Evolutionary conservation across 257 asterid genomes (phyloP).

Genomic region (Avicennia marina): DNA sequence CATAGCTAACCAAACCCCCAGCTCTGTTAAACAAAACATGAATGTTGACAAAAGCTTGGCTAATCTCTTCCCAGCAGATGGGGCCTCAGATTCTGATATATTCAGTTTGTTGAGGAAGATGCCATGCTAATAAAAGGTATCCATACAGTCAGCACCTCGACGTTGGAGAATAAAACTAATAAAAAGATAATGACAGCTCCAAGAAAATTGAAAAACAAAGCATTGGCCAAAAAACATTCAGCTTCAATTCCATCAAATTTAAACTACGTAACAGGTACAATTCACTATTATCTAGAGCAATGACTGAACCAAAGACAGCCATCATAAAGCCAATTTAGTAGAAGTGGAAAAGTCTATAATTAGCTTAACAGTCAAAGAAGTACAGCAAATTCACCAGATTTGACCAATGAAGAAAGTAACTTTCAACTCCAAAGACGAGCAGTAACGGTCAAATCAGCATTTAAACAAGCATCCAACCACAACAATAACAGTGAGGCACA

Average conservation of each 20-base stretch:
- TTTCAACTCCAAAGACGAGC: neutral
- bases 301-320: neutral
- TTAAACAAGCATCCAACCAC: neutral
- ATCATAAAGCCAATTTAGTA: neutral
- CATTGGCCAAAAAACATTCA: neutral
- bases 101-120: slow-evolving; percentile 17
- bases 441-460: neutral
- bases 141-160: slow-evolving; percentile 15
- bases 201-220: neutral
- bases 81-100: slow-evolving; percentile 29
- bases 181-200: too few relatives aligned
- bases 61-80: slow-evolving; percentile 41
- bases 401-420: neutral
- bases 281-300: neutral
- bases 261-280: neutral
- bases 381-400: neutral
- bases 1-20: slow-evolving; percentile 69
- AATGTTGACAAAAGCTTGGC: slow-evolving; percentile 31
- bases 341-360: neutral
- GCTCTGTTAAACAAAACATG: slow-evolving; percentile 57
- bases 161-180: slow-evolving; percentile 1
- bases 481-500: neutral
- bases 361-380: neutral
- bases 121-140: slow-evolving; percentile 39
- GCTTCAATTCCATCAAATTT: slow-evolving; percentile 3